These are phyloP conservation scores for Thamnidium elegans DNA, from an alignment of 192 early-diverging fungal species.

Conservation along the genomic window DNA sequence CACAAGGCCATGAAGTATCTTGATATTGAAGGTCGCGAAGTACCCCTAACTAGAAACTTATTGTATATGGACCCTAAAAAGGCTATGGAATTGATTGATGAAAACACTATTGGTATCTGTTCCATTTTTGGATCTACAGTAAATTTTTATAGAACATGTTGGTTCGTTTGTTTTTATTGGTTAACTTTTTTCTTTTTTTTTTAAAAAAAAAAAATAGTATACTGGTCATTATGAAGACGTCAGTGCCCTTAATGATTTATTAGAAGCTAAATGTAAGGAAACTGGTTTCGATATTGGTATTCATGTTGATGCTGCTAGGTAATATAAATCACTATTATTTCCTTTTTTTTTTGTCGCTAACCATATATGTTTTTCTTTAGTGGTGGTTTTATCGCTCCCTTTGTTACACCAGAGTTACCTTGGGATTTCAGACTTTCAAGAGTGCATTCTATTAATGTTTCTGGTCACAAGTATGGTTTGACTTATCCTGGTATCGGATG, in stretches of 20 bases:
- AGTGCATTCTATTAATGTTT: conserved; percentile 78
- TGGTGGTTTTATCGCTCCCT: conserved; percentile 87
- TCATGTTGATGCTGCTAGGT: conserved; percentile 79
- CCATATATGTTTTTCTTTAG: conserved; percentile 9
- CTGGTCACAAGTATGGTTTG: conserved; percentile 88
- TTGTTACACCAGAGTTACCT: conserved; percentile 67
- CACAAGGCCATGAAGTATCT: conserved; percentile 28
- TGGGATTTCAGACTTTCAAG: conserved; percentile 62
- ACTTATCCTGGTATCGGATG: conserved; percentile 81
- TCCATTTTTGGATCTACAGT: conserved; percentile 72
- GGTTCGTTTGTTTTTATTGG: background rate
- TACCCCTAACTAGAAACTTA: conserved; percentile 31
- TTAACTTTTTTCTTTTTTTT: background rate
- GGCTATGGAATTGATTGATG: conserved; percentile 69
- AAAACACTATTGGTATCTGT: conserved; percentile 82
- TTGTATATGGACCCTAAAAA: conserved; percentile 60
- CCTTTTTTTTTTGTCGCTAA: background rate
- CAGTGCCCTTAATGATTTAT: conserved; percentile 52
- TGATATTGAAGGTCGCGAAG: conserved; percentile 39
- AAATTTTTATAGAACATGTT: background rate
- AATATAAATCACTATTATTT: background rate
- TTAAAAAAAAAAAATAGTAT: conserved; percentile 43
- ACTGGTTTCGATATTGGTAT: conserved; percentile 73
- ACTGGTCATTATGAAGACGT: conserved; percentile 86
- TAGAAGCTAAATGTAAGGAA: conserved; percentile 58